These are phyloP conservation scores for Hagleromyces aurorensis DNA, from an alignment of 805 yeast species.

Conservation along the genomic window DNA sequence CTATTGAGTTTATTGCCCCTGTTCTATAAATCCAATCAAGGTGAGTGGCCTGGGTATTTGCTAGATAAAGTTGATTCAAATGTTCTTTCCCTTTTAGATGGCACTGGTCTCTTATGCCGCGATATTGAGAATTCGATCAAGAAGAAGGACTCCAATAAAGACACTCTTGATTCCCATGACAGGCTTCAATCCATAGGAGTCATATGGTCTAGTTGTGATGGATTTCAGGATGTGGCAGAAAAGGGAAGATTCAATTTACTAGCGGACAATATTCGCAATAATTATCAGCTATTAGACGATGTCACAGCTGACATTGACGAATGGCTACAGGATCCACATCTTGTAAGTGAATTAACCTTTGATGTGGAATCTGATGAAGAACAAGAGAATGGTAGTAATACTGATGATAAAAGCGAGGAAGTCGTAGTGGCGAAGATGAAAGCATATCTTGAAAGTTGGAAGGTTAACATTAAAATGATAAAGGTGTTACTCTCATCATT, in stretches of 20 bases:
- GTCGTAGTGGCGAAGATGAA: constrained; percentile 28
- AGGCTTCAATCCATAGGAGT: constrained; percentile 57
- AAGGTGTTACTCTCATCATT: constrained; percentile 52
- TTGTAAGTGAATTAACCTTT: constrained; percentile 35
- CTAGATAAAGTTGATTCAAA: constrained; percentile 14
- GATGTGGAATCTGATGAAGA: constrained; percentile 30
- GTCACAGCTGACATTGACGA: constrained; percentile 59
- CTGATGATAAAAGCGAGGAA: constrained; percentile 28
- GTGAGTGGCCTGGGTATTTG: constrained; percentile 18
- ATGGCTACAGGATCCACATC: constrained; percentile 58
- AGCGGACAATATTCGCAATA: constrained; percentile 34
- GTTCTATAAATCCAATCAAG: constrained; percentile 18
- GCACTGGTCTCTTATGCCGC: constrained; percentile 15
- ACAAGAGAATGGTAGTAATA: constrained; percentile 23
- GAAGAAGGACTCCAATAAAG: constrained; percentile 10
- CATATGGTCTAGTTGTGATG: constrained; percentile 64
- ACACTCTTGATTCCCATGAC: constrained; percentile 24
- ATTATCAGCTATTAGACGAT: constrained; percentile 43
- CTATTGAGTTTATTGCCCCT: constrained; percentile 23
- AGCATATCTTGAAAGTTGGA: constrained; percentile 42
- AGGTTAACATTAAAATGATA: constrained; percentile 37
- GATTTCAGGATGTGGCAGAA: constrained; percentile 34
- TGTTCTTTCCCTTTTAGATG: constrained; percentile 18
- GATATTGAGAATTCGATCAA: constrained; percentile 16
- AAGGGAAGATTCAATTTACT: constrained; percentile 50